Percentiles rank a stretch among this genome's conserved stretches.
Conservation (phyloP, 2,329 filamentous ascomycete species). For the Huntiella moniliformis region DNA sequence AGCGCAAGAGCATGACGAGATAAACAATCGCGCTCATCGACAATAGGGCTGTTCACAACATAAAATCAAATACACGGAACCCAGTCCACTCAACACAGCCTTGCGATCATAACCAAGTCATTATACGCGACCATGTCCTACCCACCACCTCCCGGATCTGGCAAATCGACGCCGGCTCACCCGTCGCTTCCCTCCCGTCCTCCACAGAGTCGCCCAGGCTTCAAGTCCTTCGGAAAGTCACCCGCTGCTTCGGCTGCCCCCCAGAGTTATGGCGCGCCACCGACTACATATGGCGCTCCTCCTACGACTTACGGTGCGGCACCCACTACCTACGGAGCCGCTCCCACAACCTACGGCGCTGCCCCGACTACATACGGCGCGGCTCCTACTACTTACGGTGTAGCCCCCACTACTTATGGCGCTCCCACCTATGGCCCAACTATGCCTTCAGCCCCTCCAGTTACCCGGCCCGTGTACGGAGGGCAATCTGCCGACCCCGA, state of each 20-base stretch:
- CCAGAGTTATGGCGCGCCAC: constrained; percentile 20
- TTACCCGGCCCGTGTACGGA: constrained; percentile 44
- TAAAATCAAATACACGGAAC: too few relatives aligned
- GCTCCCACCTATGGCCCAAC: not conserved
- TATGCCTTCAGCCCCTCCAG: constrained; percentile 16
- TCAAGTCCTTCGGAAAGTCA: constrained; percentile 28
- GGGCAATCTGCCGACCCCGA: constrained; percentile 49
- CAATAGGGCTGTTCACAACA: too few relatives aligned
- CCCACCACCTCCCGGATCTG: constrained; percentile 64
- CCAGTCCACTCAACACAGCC: too few relatives aligned
- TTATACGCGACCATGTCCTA: constrained; percentile 47
- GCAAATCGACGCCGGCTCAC: constrained; percentile 17
- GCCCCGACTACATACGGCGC: constrained; percentile 13
- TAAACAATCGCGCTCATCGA: too few relatives aligned
- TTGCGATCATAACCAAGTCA: too few relatives aligned
- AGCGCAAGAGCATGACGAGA: too few relatives aligned
- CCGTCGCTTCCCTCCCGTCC: constrained; percentile 63
- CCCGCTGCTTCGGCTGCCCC: constrained; percentile 18
- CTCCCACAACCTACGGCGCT: constrained; percentile 17
- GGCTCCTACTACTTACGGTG: constrained; percentile 9
- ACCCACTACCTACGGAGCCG: constrained; percentile 21
- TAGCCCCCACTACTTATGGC: not conserved
- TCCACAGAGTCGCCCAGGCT: constrained; percentile 35
- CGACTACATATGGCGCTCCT: constrained; percentile 6
- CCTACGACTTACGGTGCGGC: constrained; percentile 26